Evolutionary conservation across 2,329 filamentous ascomycete genomes (phyloP), one percentile per base, ranked within the genome.

Genomic region (Fusarium succisae): DNA sequence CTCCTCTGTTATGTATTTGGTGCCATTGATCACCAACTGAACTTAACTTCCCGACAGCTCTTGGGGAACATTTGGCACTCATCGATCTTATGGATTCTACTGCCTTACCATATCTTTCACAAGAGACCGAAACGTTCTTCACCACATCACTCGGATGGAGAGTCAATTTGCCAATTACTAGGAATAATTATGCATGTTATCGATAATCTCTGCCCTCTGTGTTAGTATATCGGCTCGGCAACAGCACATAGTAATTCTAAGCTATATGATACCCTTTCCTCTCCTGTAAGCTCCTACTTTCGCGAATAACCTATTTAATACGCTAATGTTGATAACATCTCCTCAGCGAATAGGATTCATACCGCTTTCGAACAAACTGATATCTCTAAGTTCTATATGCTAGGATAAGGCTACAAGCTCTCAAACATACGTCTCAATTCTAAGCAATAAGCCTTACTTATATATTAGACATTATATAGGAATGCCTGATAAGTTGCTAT

Each of bases 381-480:
- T 5, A 28, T 11, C 9, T 22, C 18, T 5, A 15, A 9, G 6
- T 11, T 28, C 18, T 15, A 8, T 13, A 22, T 22, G 9, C 8
- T 28, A 1, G 26, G 18, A 22, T 22, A 15, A 47, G 26, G 18
- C 24, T 15, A 5, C 13, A 47, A 28, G 4, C 4, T 22, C 26
- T 28, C 9, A 28, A 14, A 6, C 24, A 26, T 47, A 3, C 13
- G 3, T 26, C 15, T 24, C 15, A 26, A 26, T 17, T 20, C 17
- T 9, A 20, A 26, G 6, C 24, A 6, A 20, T 14, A 20, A 12
- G 26, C 8, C 7, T 13, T 18, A 20, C 5, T 45, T 3, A 9
- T 13, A 8, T 0, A 11, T 13, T 20, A 6, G 7, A 20, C 0
- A 20, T 3, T 4, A 5, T 9, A 18, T 26, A 5, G 4, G 24